Conservation (phyloP, 1,139 yeast species). For the Kazachstania sp. region DNA sequence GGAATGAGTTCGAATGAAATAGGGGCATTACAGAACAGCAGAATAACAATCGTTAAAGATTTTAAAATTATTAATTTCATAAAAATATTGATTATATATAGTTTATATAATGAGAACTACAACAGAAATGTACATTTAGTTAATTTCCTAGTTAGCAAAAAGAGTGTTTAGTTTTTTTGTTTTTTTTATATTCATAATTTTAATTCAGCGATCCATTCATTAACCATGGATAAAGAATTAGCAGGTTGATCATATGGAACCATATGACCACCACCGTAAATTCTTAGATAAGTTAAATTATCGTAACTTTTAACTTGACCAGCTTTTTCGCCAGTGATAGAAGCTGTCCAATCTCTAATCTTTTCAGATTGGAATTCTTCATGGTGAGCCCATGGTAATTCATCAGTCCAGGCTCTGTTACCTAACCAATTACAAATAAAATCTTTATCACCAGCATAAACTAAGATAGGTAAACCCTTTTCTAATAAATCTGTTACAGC, state of each 20-base stretch:
- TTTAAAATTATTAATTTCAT: too few relatives aligned
- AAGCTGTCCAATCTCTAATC: constrained; percentile 33
- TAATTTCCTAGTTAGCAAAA: too few relatives aligned
- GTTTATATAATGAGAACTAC: too few relatives aligned
- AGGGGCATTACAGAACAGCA: too few relatives aligned
- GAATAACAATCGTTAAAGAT: too few relatives aligned
- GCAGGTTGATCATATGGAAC: constrained; percentile 79
- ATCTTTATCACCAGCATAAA: constrained; percentile 82
- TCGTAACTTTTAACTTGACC: constrained; percentile 52
- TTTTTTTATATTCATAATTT: constrained; percentile 10
- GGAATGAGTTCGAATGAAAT: too few relatives aligned
- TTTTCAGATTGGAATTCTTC: constrained; percentile 43
- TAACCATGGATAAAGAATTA: constrained; percentile 64
- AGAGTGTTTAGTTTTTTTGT: background rate
- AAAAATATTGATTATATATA: too few relatives aligned
- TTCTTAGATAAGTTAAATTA: constrained; percentile 51
- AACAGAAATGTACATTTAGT: too few relatives aligned
- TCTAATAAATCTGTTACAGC: constrained; percentile 50
- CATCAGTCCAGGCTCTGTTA: constrained; percentile 73
- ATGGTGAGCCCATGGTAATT: constrained; percentile 56
- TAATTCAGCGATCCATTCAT: constrained; percentile 64
- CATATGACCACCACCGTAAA: constrained; percentile 67
- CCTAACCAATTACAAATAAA: constrained; percentile 85
- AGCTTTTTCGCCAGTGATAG: constrained; percentile 49
- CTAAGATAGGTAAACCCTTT: constrained; percentile 56